These are phyloP conservation scores for Collybia sordida DNA, from an alignment of 768 basidiomycete species.

Conservation along the genomic window DNA sequence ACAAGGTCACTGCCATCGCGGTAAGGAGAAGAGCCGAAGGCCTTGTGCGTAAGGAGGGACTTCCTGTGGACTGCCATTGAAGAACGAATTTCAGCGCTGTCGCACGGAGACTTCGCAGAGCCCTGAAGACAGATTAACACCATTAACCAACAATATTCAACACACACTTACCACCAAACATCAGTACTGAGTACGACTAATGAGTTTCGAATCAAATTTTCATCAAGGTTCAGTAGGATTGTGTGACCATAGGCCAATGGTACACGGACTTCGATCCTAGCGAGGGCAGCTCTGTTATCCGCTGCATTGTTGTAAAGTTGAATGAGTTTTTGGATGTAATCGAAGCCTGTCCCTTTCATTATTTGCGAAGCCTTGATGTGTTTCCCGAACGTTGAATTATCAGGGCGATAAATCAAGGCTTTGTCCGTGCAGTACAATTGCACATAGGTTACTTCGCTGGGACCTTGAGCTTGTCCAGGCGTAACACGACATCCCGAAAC, in stretches of 20 bases:
- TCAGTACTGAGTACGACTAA: conserved; percentile 11
- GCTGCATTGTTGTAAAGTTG: conserved; percentile 18
- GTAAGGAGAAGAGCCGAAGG: conserved; percentile 19
- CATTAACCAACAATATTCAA: not conserved
- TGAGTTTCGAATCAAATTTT: not conserved
- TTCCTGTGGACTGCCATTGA: conserved; percentile 12
- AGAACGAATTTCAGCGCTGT: conserved; percentile 16
- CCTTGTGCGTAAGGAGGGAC: not conserved
- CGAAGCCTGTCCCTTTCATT: not conserved
- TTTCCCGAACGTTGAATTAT: conserved; percentile 18
- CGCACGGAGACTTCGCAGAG: conserved; percentile 16
- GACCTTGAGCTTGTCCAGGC: conserved; percentile 8
- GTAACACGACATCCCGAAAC: conserved; percentile 12
- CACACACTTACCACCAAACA: conserved; percentile 16
- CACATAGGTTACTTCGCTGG: conserved; percentile 16
- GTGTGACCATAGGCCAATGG: conserved; percentile 9
- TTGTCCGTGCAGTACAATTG: conserved; percentile 36
- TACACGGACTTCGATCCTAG: conserved; percentile 27
- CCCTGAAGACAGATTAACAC: conserved; percentile 10
- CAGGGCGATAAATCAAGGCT: conserved; percentile 19
- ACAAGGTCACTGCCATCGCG: conserved; percentile 17
- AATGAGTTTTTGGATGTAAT: conserved; percentile 16
- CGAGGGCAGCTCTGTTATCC: conserved; percentile 14
- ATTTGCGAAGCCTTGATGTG: conserved; percentile 6
- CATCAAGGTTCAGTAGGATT: conserved; percentile 4